Base-by-base conservation (phyloP, 768 basidiomycete genomes). In the Psilocybe subaeruginosa region DNA sequence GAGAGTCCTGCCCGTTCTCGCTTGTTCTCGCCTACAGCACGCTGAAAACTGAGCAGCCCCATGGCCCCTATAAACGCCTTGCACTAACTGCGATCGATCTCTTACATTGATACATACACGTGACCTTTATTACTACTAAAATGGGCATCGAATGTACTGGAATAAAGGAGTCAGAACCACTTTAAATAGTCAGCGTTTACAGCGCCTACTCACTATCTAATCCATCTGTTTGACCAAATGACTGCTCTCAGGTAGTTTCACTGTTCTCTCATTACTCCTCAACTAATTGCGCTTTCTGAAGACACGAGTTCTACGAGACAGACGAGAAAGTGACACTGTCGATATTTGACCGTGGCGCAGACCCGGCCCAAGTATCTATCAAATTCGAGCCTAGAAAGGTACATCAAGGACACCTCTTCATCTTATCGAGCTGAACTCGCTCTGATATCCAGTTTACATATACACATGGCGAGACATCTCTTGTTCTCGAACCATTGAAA, bases 301-400 rank as follows among this genome's bases (percentile, higher is more conserved):
- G 92, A 73, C 87, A 94, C 77, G 92, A 93, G 73, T 95, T 90
- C 73, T 95, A 94, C 74, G 93, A 95, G 75, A 90, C 88, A 11
- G 92, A 94, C 66, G 90, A 93, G 61, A 80, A 70, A 63, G 71
- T 93, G 58, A 90, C 79, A 17, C 71, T 95, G 68, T 88, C 90
- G 58, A 79, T 95, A 69, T 94, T 93, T 69, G 89, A 95, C 76
- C 85, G 86, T 66, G 86, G 86, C 66, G 92, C 85, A 43, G 86
- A 93, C 72, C 83, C 89, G 12, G 80, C 76, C 27, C 73, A 84
- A 66, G 84, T 93, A 54, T 78, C 78, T 14, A 74, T 95, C 66
- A 71, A 78, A 39, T 89, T 94, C 62, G 83, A 86, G 61, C 80
- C 88, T 5, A 80, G 89, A 66, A 84, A 84, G 75, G 92, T 90